Evolutionary conservation across 371 early-diverging fungal species (phyloP).

Genomic region (Mucor mucedo): DNA sequence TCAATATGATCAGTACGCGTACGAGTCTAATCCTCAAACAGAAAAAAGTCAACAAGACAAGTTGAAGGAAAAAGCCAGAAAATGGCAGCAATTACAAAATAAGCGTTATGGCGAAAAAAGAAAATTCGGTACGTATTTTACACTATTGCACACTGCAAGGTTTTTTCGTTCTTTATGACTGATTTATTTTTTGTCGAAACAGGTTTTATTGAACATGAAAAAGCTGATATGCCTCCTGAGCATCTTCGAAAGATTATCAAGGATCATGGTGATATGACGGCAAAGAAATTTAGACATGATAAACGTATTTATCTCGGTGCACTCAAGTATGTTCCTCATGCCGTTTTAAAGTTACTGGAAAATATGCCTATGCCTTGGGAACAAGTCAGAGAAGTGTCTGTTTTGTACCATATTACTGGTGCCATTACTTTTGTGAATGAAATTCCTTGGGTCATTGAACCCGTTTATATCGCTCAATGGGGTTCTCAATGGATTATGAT

Average conservation of each 20-base stretch:
- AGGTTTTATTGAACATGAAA: conserved; percentile 76
- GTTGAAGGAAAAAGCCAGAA: conserved; percentile 77
- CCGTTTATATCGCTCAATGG: conserved; percentile 97
- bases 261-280: conserved; percentile 99
- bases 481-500: conserved; percentile 99
- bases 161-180: background rate
- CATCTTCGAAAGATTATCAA: conserved; percentile 96
- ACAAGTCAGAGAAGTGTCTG: conserved; percentile 94
- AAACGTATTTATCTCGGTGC: conserved; percentile 97
- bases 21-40: conserved; percentile 39
- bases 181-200: background rate
- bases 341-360: conserved; percentile 95
- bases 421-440: conserved; percentile 98
- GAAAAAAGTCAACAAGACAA: conserved; percentile 59
- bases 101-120: conserved; percentile 93
- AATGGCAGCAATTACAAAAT: conserved; percentile 91
- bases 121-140: conserved; percentile 75
- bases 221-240: conserved; percentile 97
- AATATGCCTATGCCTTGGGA: conserved; percentile 99
- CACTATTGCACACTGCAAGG: background rate
- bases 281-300: conserved; percentile 94
- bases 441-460: conserved; percentile 94
- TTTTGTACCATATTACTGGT: conserved; percentile 98
- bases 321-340: conserved; percentile 98
- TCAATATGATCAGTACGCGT: conserved; percentile 46